These are phyloP conservation scores for Madurella fahalii DNA, from an alignment of 2,329 filamentous ascomycete genomes.

Conservation along the genomic window DNA sequence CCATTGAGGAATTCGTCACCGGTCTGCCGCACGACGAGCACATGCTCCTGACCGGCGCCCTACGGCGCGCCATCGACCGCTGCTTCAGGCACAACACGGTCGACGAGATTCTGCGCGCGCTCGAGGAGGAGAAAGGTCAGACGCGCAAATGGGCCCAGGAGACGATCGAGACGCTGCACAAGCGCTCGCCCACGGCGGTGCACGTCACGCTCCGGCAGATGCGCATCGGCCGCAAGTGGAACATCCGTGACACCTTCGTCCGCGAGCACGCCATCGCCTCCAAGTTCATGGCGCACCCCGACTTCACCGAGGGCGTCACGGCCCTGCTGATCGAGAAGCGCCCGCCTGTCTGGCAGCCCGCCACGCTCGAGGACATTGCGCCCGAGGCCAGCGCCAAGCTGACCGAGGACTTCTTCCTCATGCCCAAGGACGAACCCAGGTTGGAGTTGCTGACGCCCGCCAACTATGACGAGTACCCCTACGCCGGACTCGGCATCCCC, in stretches of 20 bases:
- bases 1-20: conserved; percentile 87
- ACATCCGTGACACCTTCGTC: conserved; percentile 78
- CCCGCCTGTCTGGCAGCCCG: conserved; percentile 70
- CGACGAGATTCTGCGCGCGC: conserved; percentile 63
- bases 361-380: conserved; percentile 64
- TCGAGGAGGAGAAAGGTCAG: conserved; percentile 52
- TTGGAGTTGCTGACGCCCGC: conserved; percentile 59
- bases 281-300: conserved; percentile 84
- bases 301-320: conserved; percentile 90
- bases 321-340: conserved; percentile 70
- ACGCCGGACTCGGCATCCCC: conserved; percentile 66
- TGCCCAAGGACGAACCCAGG: conserved; percentile 39
- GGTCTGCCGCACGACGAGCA: conserved; percentile 74
- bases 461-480: conserved; percentile 71
- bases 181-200: conserved; percentile 81
- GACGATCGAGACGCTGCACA: conserved; percentile 69
- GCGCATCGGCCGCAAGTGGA: conserved; percentile 70
- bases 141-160: conserved; percentile 71
- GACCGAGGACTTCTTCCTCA: conserved; percentile 67
- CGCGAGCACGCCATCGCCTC: conserved; percentile 80
- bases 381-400: conserved; percentile 37
- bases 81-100: conserved; percentile 69
- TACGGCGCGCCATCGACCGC: conserved; percentile 79
- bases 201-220: conserved; percentile 82
- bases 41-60: conserved; percentile 61